Conservation (phyloP, 1,284 basidiomycete genomes). For the Apiotrichum brassicae region DNA sequence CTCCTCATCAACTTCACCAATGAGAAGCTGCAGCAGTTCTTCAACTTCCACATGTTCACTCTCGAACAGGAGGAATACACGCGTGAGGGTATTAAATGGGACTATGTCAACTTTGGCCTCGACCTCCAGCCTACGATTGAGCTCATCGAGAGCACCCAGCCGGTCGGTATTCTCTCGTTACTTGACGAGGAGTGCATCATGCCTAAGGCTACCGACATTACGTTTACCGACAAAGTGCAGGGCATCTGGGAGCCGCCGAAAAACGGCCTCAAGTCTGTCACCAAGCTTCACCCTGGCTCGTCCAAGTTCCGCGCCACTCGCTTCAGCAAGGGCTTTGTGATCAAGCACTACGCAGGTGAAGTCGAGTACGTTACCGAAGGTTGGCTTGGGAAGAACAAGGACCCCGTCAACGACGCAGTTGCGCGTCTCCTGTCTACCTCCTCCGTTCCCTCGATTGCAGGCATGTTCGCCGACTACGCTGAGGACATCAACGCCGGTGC, state of each 20-base stretch:
- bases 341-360: slow-evolving; percentile 93
- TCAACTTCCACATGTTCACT: slow-evolving; percentile 99
- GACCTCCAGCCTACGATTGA: slow-evolving; percentile 98
- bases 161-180: slow-evolving; percentile 86
- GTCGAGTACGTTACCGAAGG: slow-evolving; percentile 95
- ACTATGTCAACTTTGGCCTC: slow-evolving; percentile 96
- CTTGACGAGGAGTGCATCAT: slow-evolving; percentile 99
- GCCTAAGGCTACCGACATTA: slow-evolving; percentile 93
- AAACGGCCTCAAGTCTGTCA: slow-evolving; percentile 15
- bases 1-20: slow-evolving; percentile 99
- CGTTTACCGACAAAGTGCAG: slow-evolving; percentile 84
- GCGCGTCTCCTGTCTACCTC: slow-evolving; percentile 82
- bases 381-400: slow-evolving; percentile 99
- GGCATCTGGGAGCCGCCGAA: slow-evolving; percentile 39
- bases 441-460: slow-evolving; percentile 71
- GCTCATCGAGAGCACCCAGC: slow-evolving; percentile 69
- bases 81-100: slow-evolving; percentile 95
- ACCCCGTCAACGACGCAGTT: slow-evolving; percentile 94
- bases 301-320: slow-evolving; percentile 80
- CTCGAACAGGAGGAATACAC: slow-evolving; percentile 99
- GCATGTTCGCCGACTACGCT: slow-evolving; percentile 79
- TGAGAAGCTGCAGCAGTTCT: slow-evolving; percentile 90
- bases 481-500: slow-evolving; percentile 49
- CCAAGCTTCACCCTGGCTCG: slow-evolving; percentile 58
- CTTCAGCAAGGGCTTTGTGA: slow-evolving; percentile 90